Base-by-base conservation (phyloP, 176 grass and related monocot genomes). In the Puccinellia tenuiflora region DNA sequence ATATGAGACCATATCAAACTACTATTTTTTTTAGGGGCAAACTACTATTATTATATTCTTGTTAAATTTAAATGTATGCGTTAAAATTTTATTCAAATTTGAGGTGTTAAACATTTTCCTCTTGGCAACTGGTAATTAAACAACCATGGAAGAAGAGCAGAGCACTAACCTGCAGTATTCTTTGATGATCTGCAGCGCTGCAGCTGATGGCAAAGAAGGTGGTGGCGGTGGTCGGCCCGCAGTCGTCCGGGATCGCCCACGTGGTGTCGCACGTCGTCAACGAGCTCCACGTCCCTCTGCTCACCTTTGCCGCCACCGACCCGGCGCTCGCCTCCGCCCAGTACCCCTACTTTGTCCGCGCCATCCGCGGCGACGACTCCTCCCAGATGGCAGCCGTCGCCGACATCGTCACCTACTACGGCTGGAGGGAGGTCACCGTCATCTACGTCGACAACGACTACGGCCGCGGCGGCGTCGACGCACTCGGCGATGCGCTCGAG, bases 221-320 rank as follows among this genome's bases (percentile, higher is more conserved):
- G 45, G 51, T 93, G 18, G 84, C 91, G 4, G 85, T 96, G 17
- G 79, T 98, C 53, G 96, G 96, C 3, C 96, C 96, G 0, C 96
- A 98, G 80, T 93, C 93, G 0, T 99, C 93, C 16, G 82, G 66
- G 70, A 87, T 90, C 50, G 91, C 87, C 15, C 96, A 93, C 73
- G 88, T 95, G 59, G 85, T 96, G 14, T 92, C 96, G 22, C 79
- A 88, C 66, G 80, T 98, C 24, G 87, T 68, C 43, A 87, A 85
- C 77, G 89, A 92, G 76, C 93, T 98, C 20, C 84, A 77, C 76
- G 78, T 96, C 17, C 96, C 96, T 21, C 87, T 96, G 47, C 37
- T 99, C 22, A 92, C 96, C 69, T 99, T 96, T 55, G 86, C 85
- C 28, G 92, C 96, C 39, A 95, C 96, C 17, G 96, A 99, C 78